Evolutionary conservation across 257 asterid species (phyloP).

Genomic region (Plantago major): DNA sequence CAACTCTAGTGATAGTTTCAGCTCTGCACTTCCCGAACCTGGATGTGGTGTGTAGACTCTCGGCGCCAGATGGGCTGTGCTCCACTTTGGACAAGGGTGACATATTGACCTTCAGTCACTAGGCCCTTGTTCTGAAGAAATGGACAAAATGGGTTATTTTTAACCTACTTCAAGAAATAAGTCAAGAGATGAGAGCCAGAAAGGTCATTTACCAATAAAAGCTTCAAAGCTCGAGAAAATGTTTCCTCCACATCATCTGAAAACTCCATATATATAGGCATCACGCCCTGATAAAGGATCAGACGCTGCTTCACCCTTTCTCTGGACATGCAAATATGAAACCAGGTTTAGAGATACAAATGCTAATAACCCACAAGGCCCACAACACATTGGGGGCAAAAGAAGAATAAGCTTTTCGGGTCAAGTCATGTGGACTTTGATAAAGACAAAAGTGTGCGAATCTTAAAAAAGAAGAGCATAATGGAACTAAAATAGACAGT

Average conservation of each 20-base stretch:
- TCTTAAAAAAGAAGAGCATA: too few relatives aligned
- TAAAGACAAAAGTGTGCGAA: too few relatives aligned
- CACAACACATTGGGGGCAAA: neutral
- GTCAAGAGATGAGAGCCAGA: slow-evolving; percentile 8
- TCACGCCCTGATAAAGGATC: slow-evolving; percentile 80
- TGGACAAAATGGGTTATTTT: slow-evolving; percentile 1
- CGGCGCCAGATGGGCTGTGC: slow-evolving; percentile 98
- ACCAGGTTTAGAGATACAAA: neutral
- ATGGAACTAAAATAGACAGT: too few relatives aligned
- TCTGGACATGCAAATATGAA: slow-evolving; percentile 32
- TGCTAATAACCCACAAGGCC: too few relatives aligned
- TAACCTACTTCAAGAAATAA: neutral
- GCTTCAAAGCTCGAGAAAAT: slow-evolving; percentile 77
- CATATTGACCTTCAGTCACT: slow-evolving; percentile 70
- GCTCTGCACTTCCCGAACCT: slow-evolving; percentile 78
- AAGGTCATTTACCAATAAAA: slow-evolving; percentile 51
- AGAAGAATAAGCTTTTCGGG: neutral
- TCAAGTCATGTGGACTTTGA: neutral
- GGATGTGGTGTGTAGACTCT: slow-evolving; percentile 91
- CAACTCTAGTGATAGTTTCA: slow-evolving; percentile 28
- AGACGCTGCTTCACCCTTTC: slow-evolving; percentile 90
- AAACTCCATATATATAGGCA: slow-evolving; percentile 84
- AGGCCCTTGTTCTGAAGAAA: slow-evolving; percentile 53
- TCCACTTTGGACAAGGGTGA: slow-evolving; percentile 97
- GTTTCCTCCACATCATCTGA: slow-evolving; percentile 89